Conservation (phyloP, 1,284 basidiomycete species). For the Puccinia brachypodii region DNA sequence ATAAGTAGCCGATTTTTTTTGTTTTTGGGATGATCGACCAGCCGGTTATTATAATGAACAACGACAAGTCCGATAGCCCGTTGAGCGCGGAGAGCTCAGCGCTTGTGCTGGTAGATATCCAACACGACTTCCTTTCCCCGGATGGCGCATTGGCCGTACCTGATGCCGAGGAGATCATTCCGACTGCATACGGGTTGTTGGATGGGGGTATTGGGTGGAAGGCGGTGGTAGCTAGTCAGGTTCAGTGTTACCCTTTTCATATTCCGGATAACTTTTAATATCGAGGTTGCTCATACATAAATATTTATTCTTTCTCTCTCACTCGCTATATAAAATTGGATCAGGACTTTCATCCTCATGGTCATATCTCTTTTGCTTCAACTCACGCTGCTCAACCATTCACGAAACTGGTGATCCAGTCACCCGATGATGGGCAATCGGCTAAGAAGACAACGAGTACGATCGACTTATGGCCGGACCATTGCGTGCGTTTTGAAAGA, state of each 20-base stretch:
- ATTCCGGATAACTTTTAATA: background rate
- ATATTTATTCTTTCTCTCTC: too few relatives aligned
- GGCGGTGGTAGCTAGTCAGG: slow-evolving; percentile 62
- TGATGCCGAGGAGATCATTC: slow-evolving; percentile 61
- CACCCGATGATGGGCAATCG: slow-evolving; percentile 52
- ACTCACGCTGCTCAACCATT: slow-evolving; percentile 59
- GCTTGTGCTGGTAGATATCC: slow-evolving; percentile 65
- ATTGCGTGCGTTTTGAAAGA: slow-evolving; percentile 60
- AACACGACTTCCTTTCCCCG: slow-evolving; percentile 69
- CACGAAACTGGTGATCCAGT: slow-evolving; percentile 57
- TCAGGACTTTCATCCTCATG: slow-evolving; percentile 62
- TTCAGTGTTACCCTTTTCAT: slow-evolving; percentile 46
- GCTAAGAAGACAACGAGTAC: too few relatives aligned
- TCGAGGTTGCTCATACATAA: too few relatives aligned
- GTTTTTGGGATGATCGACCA: background rate
- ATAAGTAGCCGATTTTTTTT: too few relatives aligned
- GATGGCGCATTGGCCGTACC: slow-evolving; percentile 64
- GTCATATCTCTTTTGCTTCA: slow-evolving; percentile 68
- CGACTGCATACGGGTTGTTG: slow-evolving; percentile 61
- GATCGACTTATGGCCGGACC: slow-evolving; percentile 65
- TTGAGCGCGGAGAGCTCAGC: slow-evolving; percentile 55
- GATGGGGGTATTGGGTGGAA: slow-evolving; percentile 60
- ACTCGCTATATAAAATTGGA: too few relatives aligned
- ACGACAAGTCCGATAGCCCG: background rate
- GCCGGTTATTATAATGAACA: background rate